A percentile compares a stretch with the other conserved stretches of the same genome.
phyloP scores from a whole-genome alignment of 345 rosid genomes.

The Populus euphratica region DNA sequence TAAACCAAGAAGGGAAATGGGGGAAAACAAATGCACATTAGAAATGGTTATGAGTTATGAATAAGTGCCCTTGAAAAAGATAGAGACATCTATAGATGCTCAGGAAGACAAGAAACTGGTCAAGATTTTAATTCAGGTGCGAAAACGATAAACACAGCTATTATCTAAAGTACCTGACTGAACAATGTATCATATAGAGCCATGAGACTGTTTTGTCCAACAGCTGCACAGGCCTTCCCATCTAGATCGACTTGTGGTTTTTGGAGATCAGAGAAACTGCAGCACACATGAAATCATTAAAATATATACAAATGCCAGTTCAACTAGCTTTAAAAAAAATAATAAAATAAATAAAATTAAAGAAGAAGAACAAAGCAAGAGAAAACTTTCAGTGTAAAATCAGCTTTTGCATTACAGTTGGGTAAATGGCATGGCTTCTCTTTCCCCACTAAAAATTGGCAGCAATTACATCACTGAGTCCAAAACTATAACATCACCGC shows the following conservation, averaged over 20 bases:
- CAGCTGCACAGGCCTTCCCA: conserved; percentile 99
- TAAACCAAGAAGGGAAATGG: not conserved
- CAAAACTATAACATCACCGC: not conserved
- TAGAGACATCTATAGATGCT: not conserved
- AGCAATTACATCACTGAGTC: not conserved
- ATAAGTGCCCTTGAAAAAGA: not conserved
- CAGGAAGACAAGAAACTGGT: not conserved
- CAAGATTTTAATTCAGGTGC: not conserved
- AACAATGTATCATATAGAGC: conserved; percentile 90
- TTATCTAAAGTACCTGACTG: conserved; percentile 40
- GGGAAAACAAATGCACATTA: not conserved
- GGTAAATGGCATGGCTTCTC: not conserved
- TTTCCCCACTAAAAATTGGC: not conserved
- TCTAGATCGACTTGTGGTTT: conserved; percentile 84
- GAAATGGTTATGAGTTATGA: not conserved
- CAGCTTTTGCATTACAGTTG: not conserved
- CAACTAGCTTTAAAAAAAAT: not conserved
- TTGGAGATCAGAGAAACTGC: conserved; percentile 94
- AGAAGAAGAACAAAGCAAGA: not conserved
- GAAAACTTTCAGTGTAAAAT: not conserved
- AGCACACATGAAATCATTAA: not conserved
- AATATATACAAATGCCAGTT: not conserved
- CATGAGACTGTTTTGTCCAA: conserved; percentile 97
- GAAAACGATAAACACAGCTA: not conserved
- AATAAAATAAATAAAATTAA: too few species aligned